Base-by-base conservation (phyloP, 305 asterid species). In the Rubia balearica region DNA sequence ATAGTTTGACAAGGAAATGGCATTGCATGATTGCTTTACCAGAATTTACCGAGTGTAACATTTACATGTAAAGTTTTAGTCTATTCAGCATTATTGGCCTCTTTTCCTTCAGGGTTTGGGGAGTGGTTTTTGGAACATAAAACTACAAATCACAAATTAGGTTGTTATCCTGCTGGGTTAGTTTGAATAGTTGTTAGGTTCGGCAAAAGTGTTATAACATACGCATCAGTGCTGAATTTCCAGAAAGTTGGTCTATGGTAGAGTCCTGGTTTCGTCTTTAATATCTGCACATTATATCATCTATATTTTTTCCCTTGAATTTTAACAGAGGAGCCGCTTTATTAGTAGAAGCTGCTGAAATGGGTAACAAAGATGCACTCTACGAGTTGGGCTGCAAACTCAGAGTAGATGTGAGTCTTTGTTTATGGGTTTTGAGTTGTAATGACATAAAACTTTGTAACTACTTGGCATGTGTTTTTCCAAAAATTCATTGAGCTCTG, bases 271-370 rank as follows among this genome's bases (percentile, higher is more conserved):
- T 55, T 62, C 55, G 61, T 68, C 41, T 1, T 70, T 22, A 21
- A 38, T 40, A 49, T 68, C 71, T 17, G 41, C 46, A 17, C 33
- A 49, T 69, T 72, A 61, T 27, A 51, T 41, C 56, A 42, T 38
- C 38, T 61, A 12, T 27, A 41, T 46, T 55, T 17, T 8, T 75
- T 30, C 56, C 75, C 77, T 33, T 68, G 79, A 71, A 33, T 79
- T 69, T 48, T 61, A 74, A 76, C 77, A 92, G 98, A 74, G 97
- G 97, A 27, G 97, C 97, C 81, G 97, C 98, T 67, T 90, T 92
- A 83, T 85, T 92, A 75, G 88, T 92, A 48, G 98, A 92, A 84
- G 97, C 98, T 80, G 97, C 96, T 51, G 97, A 92, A 81, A 92
- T 90, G 98, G 98, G 98, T 56, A 82, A 92, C 76, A 87, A 96